Conservation (phyloP, 2,329 filamentous ascomycete species). For the Penicillium sp. region DNA sequence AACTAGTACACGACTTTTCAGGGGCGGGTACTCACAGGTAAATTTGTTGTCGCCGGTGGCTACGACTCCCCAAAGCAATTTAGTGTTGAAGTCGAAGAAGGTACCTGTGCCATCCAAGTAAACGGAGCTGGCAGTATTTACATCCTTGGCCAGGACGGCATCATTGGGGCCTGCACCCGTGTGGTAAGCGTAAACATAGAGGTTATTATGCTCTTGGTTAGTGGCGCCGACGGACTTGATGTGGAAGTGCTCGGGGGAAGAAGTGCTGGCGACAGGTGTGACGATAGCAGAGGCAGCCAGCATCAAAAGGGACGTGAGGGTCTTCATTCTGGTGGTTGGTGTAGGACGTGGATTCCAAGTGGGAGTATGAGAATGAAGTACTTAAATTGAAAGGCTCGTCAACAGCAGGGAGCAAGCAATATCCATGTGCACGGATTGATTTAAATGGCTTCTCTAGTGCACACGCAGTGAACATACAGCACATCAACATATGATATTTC, state of each 20-base stretch:
- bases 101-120: conserved; percentile 34
- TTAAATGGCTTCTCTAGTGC: too few species aligned
- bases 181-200: conserved; percentile 40
- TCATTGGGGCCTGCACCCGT: conserved; percentile 17
- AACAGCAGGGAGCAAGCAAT: too few species aligned
- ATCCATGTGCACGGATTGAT: too few species aligned
- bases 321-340: conserved; percentile 23
- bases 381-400: too few species aligned
- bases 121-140: conserved; percentile 22
- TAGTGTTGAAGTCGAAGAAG: conserved; percentile 29
- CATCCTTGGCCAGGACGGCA: conserved; percentile 21
- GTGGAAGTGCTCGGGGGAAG: conserved; percentile 23
- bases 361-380: too few species aligned
- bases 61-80: conserved; percentile 33
- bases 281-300: conserved; percentile 28
- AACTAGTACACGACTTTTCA: background rate
- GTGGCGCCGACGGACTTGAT: conserved; percentile 32
- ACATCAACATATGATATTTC: too few species aligned
- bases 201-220: conserved; percentile 31
- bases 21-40: conserved; percentile 27
- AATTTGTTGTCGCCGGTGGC: conserved; percentile 30
- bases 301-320: conserved; percentile 28
- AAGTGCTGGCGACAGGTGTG: conserved; percentile 6
- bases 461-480: too few species aligned
- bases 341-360: too few species aligned